Evolutionary conservation across 2,329 filamentous ascomycete genomes (phyloP), one percentile per base, ranked within the genome.

Genomic region (Acephala macrosclerotiorum): DNA sequence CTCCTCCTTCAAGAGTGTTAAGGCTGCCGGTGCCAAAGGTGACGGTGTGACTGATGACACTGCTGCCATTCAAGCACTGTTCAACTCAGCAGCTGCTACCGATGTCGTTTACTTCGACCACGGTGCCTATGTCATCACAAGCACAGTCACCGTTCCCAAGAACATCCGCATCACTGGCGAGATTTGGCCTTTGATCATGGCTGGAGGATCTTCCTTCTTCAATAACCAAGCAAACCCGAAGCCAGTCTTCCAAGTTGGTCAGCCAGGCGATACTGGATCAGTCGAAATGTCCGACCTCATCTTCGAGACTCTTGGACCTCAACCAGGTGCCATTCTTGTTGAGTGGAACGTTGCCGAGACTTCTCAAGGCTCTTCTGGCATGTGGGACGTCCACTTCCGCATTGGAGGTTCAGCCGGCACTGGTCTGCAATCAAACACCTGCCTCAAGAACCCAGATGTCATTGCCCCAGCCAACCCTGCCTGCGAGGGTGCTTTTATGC

Each of bases 301-400:
- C 73, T 91, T 98, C 72, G 88, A 93, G 79, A 97, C 94, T 35
- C 64, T 73, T 71, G 95, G 95, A 4, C 83, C 94, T 2, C 90
- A 93, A 68, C 91, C 94, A 0, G 95, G 95, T 70, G 95, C 94
- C 20, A 93, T 97, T 75, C 86, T 97, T 76, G 89, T 97, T 81
- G 87, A 97, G 78, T 97, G 93, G 91, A 97, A 97, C 80, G 83
- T 97, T 49, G 88, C 87, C 51, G 90, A 88, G 40, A 77, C 85
- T 71, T 83, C 79, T 63, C 85, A 89, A 65, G 93, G 93, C 56
- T 86, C 88, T 1, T 89, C 89, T 22, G 95, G 89, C 68, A 89
- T 97, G 80, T 99, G 94, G 92, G 96, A 99, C 75, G 90, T 94
- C n/a, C 96, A 99, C 83, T 91, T 96, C 81, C 93, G 96, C 75